Base-by-base conservation (phyloP, 2,329 filamentous ascomycete species). In the Tothia fuscella region DNA sequence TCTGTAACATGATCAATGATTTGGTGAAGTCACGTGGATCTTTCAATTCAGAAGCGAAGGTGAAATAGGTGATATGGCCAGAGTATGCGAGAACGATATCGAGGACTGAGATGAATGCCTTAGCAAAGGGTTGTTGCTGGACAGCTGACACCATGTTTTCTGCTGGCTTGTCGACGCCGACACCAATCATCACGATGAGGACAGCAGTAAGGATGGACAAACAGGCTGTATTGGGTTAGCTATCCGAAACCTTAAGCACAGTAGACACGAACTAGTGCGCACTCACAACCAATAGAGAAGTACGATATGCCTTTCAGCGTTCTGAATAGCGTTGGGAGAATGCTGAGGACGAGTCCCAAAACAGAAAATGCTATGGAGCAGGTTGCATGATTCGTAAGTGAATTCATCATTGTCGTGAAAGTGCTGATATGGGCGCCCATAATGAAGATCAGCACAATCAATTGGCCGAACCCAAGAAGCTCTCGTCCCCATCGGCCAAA, bases 51-150 rank as follows among this genome's bases (percentile, higher is more conserved):
- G 70, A 67, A 51, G 79, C 74, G 54, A 83, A 71, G 47, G 66
- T 68, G 57, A 81, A 81, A 62, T 82, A 82, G 47, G 75, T 76
- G n/a, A 77, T 73, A 52, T 80, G 76, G 25, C 76, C 76, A 41
- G 61, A 67, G 62, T 80, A 86, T 43, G 81, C 79, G 46, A 85
- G 76, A 46, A 82, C 68, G 41, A 86, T 84, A 61, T 83, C 83
- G 47, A 60, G 50, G 7, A 56, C 53, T 6, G 57, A 21, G 22
- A 16, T 41, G 36, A 47, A 37, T 14, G 16, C 44, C 3, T 33
- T 19, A 24, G 25, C 24, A 17, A 44, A 40, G 6, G 19, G 6
- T n/a, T 34, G 20, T 17, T 30, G 16, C 10, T 17, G 29, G 7
- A 41, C 17, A n/a, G n/a, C 29, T 31, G 16, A 13, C 24, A 21